Conservation (phyloP, 164 flowering plant genomes). For the Aristolochia fimbriata region DNA sequence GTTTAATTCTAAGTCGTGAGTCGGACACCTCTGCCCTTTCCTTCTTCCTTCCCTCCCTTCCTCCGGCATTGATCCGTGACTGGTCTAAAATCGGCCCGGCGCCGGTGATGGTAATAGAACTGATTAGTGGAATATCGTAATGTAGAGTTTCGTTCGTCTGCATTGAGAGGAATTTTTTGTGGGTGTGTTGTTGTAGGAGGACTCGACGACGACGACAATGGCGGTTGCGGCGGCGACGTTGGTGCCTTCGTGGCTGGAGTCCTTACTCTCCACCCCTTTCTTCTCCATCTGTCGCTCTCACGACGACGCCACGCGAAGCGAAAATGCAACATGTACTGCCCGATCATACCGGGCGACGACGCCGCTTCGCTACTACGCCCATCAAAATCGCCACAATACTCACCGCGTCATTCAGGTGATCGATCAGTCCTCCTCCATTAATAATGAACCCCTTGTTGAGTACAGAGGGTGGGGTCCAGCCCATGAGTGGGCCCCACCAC, state of each 20-base stretch:
- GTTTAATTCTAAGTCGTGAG: slow-evolving; percentile 59
- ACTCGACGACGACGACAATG: not conserved
- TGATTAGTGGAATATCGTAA: too few relatives aligned
- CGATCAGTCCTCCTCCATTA: too few relatives aligned
- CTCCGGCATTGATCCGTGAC: not conserved
- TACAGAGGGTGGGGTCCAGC: too few relatives aligned
- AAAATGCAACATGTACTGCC: slow-evolving; percentile 85
- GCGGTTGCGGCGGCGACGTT: too few relatives aligned
- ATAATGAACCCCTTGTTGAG: too few relatives aligned
- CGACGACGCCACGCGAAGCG: slow-evolving; percentile 63
- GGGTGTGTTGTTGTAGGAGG: not conserved
- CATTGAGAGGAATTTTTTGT: too few relatives aligned
- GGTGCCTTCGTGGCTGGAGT: slow-evolving; percentile 87
- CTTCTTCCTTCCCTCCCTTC: slow-evolving; percentile 5
- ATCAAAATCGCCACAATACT: slow-evolving; percentile 59
- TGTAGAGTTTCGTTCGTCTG: too few relatives aligned
- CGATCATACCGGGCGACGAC: slow-evolving; percentile 42
- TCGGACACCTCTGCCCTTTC: slow-evolving; percentile 24
- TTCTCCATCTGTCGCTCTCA: slow-evolving; percentile 65
- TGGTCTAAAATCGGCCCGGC: too few relatives aligned
- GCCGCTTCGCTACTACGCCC: slow-evolving; percentile 85
- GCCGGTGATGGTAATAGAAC: too few relatives aligned
- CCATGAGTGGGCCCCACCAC: too few relatives aligned
- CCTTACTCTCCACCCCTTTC: slow-evolving; percentile 48
- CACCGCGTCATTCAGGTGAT: slow-evolving; percentile 81